These are phyloP conservation scores for Metschnikowia rubicola DNA, from an alignment of 805 yeast species.

Conservation along the genomic window DNA sequence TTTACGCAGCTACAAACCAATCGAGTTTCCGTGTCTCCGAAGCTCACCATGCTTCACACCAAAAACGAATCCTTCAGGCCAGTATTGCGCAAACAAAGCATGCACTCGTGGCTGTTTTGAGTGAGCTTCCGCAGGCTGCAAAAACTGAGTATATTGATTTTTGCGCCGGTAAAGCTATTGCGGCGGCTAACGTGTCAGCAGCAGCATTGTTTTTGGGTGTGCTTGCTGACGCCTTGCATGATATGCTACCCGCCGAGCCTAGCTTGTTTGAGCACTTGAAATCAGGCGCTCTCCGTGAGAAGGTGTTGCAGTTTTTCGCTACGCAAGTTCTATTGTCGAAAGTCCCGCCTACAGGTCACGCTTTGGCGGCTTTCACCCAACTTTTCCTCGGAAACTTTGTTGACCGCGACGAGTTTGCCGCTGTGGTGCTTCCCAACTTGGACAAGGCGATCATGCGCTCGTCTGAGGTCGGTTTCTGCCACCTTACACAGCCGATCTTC, in stretches of 20 bases:
- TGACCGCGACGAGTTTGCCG: slow-evolving; percentile 31
- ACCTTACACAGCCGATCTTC: slow-evolving; percentile 51
- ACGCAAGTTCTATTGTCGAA: slow-evolving; percentile 48
- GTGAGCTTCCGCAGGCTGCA: neutral
- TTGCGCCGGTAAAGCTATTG: slow-evolving; percentile 1
- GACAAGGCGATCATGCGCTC: slow-evolving; percentile 77
- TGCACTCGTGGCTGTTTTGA: slow-evolving; percentile 14
- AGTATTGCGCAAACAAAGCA: slow-evolving; percentile 30
- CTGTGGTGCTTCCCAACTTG: slow-evolving; percentile 52
- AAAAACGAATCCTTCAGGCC: slow-evolving; percentile 25
- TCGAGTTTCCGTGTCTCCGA: slow-evolving; percentile 28
- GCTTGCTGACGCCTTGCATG: slow-evolving; percentile 21
- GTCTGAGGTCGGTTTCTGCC: slow-evolving; percentile 65
- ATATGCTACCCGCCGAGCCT: slow-evolving; percentile 26
- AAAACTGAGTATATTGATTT: slow-evolving; percentile 2
- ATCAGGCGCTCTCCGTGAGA: slow-evolving; percentile 4
- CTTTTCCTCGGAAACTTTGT: slow-evolving; percentile 45
- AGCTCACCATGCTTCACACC: slow-evolving; percentile 12
- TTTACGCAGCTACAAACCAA: slow-evolving; percentile 34
- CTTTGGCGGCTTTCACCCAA: slow-evolving; percentile 36
- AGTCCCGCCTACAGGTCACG: slow-evolving; percentile 32
- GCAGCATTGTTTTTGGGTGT: slow-evolving; percentile 24
- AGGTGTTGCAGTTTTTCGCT: slow-evolving; percentile 23
- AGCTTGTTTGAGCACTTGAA: slow-evolving; percentile 16
- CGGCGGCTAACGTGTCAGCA: slow-evolving; percentile 3